Percentiles rank a stretch among this genome's conserved stretches.
Conservation (phyloP, 441 rosid genomes). For the Aquilaria agallochum region DNA sequence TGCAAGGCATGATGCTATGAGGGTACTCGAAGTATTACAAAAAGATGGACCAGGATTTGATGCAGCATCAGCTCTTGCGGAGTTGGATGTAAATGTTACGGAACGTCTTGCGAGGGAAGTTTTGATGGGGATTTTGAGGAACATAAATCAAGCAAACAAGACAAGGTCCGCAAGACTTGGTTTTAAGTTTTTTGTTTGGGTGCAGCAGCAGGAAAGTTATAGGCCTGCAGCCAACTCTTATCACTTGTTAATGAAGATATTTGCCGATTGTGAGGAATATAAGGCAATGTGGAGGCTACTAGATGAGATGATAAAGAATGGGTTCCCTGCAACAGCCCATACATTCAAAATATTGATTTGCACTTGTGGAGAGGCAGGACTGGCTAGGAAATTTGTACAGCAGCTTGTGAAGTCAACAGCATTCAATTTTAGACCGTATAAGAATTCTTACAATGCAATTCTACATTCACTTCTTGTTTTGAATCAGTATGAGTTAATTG, state of each 20-base stretch:
- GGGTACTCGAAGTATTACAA: constrained; percentile 48
- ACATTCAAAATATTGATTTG: constrained; percentile 74
- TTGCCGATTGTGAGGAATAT: constrained; percentile 71
- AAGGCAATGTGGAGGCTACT: constrained; percentile 79
- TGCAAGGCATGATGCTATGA: constrained; percentile 39
- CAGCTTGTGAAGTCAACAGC: constrained; percentile 63
- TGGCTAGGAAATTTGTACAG: constrained; percentile 60
- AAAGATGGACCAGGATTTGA: constrained; percentile 71
- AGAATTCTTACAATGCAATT: constrained; percentile 72
- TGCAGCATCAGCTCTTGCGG: constrained; percentile 46
- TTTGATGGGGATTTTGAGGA: constrained; percentile 58
- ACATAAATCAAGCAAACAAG: constrained; percentile 36
- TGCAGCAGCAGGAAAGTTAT: constrained; percentile 39
- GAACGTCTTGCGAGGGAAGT: constrained; percentile 74
- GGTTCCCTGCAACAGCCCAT: constrained; percentile 63
- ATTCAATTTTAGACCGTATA: constrained; percentile 71
- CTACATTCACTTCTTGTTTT: constrained; percentile 45
- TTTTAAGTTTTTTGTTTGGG: constrained; percentile 81
- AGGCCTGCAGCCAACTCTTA: constrained; percentile 53
- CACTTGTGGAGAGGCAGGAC: constrained; percentile 69
- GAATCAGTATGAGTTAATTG: constrained; percentile 67
- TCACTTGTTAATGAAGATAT: constrained; percentile 72
- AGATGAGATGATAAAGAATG: constrained; percentile 78
- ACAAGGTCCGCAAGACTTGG: constrained; percentile 59
- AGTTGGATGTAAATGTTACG: constrained; percentile 48